These are phyloP conservation scores for Penicillium coprophilum DNA, from an alignment of 495 filamentous ascomycete genomes.

Conservation along the genomic window DNA sequence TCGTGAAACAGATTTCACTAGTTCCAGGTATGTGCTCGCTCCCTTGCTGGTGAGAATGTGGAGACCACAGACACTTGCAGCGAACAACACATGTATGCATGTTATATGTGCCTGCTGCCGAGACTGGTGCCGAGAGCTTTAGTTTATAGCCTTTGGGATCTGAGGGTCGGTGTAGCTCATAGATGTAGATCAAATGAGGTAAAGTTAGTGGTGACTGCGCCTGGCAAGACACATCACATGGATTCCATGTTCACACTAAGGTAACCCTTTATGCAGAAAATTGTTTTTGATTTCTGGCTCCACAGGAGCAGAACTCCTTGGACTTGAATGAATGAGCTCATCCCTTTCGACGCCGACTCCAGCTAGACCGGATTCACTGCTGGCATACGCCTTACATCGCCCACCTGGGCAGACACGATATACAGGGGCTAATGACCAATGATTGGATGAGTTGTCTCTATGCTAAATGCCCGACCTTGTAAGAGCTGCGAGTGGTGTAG, in stretches of 20 bases:
- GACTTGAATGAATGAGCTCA: constrained; percentile 19
- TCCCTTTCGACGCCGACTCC: constrained; percentile 4
- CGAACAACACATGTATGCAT: constrained; percentile 1
- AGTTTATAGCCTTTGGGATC: background rate
- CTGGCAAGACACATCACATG: constrained; percentile 27
- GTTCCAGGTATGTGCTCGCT: background rate
- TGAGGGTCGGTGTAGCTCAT: constrained; percentile 7
- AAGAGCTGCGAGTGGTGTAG: constrained; percentile 3
- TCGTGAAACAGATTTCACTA: constrained; percentile 6
- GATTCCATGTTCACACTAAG: background rate
- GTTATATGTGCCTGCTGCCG: constrained; percentile 4
- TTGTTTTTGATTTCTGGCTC: constrained; percentile 22
- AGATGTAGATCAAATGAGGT: constrained; percentile 9
- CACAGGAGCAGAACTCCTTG: constrained; percentile 8
- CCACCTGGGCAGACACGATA: constrained; percentile 13
- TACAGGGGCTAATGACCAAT: constrained; percentile 14
- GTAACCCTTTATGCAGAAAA: constrained; percentile 7
- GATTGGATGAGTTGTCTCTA: constrained; percentile 20
- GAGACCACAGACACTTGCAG: constrained; percentile 6
- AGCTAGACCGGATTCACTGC: constrained; percentile 17
- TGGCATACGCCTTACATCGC: constrained; percentile 34
- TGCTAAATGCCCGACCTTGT: constrained; percentile 5
- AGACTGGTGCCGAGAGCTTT: background rate
- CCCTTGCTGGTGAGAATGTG: constrained; percentile 16
- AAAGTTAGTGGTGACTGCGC: constrained; percentile 7